These are phyloP conservation scores for Suillus brevipes DNA, from an alignment of 768 basidiomycete genomes.

Conservation along the genomic window DNA sequence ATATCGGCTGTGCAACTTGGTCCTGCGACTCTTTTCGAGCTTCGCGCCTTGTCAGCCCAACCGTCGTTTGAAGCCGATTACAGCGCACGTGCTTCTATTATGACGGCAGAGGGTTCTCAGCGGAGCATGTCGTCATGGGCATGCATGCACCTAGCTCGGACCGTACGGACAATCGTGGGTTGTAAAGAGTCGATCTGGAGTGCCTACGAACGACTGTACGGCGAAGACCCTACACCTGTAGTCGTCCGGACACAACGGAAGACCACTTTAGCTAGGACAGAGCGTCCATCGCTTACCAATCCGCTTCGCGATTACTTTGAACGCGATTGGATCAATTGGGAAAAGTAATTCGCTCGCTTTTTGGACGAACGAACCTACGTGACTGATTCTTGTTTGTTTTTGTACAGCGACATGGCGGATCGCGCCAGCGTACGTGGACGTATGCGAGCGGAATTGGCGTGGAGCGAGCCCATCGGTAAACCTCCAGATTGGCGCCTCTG, in stretches of 20 bases:
- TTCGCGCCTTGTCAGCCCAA: slow-evolving; percentile 27
- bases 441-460: slow-evolving; percentile 47
- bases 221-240: slow-evolving; percentile 39
- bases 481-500: slow-evolving; percentile 54
- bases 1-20: slow-evolving; percentile 23
- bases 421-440: slow-evolving; percentile 61
- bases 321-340: slow-evolving; percentile 67
- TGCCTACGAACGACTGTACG: slow-evolving; percentile 54
- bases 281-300: slow-evolving; percentile 22
- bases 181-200: slow-evolving; percentile 73
- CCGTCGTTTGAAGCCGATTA: slow-evolving; percentile 26
- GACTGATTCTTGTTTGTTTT: slow-evolving; percentile 9
- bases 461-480: slow-evolving; percentile 51
- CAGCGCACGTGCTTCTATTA: slow-evolving; percentile 8
- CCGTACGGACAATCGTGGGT: slow-evolving; percentile 52
- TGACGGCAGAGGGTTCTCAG: slow-evolving; percentile 21
- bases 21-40: slow-evolving; percentile 33
- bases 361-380: neutral
- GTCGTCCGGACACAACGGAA: slow-evolving; percentile 36
- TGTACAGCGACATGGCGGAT: slow-evolving; percentile 69
- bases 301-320: slow-evolving; percentile 63
- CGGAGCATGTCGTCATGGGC: slow-evolving; percentile 44
- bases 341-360: slow-evolving; percentile 46
- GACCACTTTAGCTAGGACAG: slow-evolving; percentile 17
- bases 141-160: slow-evolving; percentile 67